Conservation (phyloP, 768 basidiomycete genomes). For the Russula earlei region DNA sequence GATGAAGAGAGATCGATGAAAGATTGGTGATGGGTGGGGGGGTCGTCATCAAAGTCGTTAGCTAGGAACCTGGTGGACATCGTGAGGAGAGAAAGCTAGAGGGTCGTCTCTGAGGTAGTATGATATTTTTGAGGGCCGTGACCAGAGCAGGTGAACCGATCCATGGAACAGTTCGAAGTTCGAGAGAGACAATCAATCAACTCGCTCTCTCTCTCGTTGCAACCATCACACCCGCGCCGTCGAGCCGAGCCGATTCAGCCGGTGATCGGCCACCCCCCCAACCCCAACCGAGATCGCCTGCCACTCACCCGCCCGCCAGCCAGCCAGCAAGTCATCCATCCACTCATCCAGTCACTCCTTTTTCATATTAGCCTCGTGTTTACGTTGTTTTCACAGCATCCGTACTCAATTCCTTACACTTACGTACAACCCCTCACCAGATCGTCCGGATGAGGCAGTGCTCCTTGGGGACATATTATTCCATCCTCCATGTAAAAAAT, state of each 20-base stretch:
- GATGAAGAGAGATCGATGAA: conserved; percentile 40
- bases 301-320: not conserved
- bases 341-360: not conserved
- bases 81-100: not conserved
- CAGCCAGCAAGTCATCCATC: not conserved
- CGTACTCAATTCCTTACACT: not conserved
- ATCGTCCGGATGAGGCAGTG: not conserved
- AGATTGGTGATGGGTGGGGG: conserved; percentile 26
- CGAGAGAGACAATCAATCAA: too few species aligned
- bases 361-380: not conserved
- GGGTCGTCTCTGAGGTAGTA: too few species aligned
- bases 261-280: not conserved
- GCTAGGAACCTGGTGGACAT: conserved; percentile 6
- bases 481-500: not conserved
- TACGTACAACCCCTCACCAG: not conserved
- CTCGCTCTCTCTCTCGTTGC: not conserved
- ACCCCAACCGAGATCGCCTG: too few species aligned
- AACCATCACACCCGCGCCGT: not conserved
- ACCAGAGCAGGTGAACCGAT: too few species aligned
- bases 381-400: not conserved
- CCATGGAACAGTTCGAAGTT: too few species aligned
- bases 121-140: too few species aligned
- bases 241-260: not conserved
- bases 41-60: not conserved
- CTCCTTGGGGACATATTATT: not conserved